Base-by-base conservation (phyloP, 1,139 yeast genomes). In the Casaregolazyma suthepensis region DNA sequence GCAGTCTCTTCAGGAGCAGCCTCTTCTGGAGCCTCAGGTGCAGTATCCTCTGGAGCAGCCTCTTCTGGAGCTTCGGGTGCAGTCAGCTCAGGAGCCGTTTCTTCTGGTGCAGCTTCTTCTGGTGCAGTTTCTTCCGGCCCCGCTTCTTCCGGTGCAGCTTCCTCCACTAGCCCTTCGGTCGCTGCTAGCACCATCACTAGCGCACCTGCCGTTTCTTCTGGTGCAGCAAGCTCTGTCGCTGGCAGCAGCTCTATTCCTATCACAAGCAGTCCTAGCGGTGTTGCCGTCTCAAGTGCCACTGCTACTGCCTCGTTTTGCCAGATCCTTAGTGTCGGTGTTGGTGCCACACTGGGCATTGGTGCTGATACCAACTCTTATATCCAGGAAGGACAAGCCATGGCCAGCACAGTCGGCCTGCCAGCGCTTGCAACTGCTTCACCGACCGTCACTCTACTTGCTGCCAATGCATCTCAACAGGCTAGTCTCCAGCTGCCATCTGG, bases 101-200 rank as follows among this genome's bases (percentile, higher is more conserved):
- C 31, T 2, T 26, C 31, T 12, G 31, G 31, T 26, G 31, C n/a
- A n/a, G 48, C 53, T n/a, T 46, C 46, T 13, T 37, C 44, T 31
- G 29, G 50, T 3, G 48, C 53, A 0, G 46, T 45, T n/a, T 26
- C 50, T 10, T 45, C 50, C 15, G 43, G 46, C 49, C 45, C 52
- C 20, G 37, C n/a, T n/a, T n/a, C n/a, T n/a, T n/a, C n/a, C n/a
- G n/a, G n/a, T 2, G 31, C 26, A 5, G 49, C 53, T 10, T 46
- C 46, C 18, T 37, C 44, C 17, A 40, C 50, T 7, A 26, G 31
- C 31, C 12, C 31, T 3, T 43, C 53, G 0, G 40, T 42, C n/a
- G 15, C 50, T 15, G 37, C 46, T 13, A 40, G 46, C 50, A 40
- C 53, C 18, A 26, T 45, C 19, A 37, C 35, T 9, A 50, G 46